Evolutionary conservation across 2,329 filamentous ascomycete genomes (phyloP).

Genomic region (Arthroderma sp.): DNA sequence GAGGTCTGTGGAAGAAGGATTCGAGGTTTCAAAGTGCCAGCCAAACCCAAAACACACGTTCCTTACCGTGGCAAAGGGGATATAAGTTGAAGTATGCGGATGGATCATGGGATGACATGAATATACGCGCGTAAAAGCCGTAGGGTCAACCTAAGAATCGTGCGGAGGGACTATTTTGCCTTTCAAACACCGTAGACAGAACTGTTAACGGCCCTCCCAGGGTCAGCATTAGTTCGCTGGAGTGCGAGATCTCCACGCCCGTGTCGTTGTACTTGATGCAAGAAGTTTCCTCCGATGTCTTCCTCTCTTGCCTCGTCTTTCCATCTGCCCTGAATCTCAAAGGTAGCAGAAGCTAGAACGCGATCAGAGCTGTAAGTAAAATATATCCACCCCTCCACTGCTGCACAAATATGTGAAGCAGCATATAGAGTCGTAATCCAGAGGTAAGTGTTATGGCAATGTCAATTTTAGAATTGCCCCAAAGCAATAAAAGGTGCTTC

Average conservation of each 20-base stretch:
- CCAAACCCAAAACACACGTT: conserved; percentile 5
- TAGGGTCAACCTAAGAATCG: conserved; percentile 8
- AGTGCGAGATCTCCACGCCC: conserved; percentile 10
- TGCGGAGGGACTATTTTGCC: conserved; percentile 4
- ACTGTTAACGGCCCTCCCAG: conserved; percentile 7
- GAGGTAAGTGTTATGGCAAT: not conserved
- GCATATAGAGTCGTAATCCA: not conserved
- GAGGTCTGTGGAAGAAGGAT: too few relatives aligned
- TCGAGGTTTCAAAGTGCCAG: too few relatives aligned
- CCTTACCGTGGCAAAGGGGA: conserved; percentile 8
- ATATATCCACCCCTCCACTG: conserved; percentile 1
- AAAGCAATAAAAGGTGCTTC: too few relatives aligned
- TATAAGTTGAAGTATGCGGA: conserved; percentile 9
- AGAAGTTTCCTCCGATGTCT: conserved; percentile 5
- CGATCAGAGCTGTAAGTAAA: not conserved
- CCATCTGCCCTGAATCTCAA: not conserved
- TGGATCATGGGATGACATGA: conserved; percentile 2
- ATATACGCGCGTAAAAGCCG: conserved; percentile 3
- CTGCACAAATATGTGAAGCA: not conserved
- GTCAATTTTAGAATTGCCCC: not conserved
- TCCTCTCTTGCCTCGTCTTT: too few relatives aligned
- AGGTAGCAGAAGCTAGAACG: conserved; percentile 1
- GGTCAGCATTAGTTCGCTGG: not conserved
- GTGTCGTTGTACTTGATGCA: conserved; percentile 7
- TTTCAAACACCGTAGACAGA: conserved; percentile 6